Evolutionary conservation across 352 stramenopile species (phyloP), one percentile per base, ranked within the genome.

Genomic region (Phytopythium delawarense): DNA sequence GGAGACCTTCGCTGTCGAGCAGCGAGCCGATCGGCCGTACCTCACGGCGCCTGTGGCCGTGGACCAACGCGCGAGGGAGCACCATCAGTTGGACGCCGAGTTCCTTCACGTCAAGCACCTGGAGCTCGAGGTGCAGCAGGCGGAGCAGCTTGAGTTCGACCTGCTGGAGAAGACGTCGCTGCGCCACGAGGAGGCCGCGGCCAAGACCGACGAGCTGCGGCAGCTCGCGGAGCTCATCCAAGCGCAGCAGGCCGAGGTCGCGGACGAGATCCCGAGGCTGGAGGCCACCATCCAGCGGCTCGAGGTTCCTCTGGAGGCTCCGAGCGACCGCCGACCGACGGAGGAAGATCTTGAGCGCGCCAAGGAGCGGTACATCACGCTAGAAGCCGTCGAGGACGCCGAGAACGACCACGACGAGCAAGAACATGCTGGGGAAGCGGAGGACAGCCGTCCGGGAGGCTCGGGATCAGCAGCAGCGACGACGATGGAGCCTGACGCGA

Each of bases 141-240:
- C 79, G 7, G 81, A 91, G 48, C 78, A 83, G 54, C 62, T 78
- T 3, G 81, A 91, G 63, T 91, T 86, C 48, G 75, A 87, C 58
- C 56, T 91, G 18, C 62, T 91, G 0, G 81, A 91, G 60, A 91
- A 91, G 58, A 87, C 65, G 13, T 39, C 78, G n/a, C 28, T 78
- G 44, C 72, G 81, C 0, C 60, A 81, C 3, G 79, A 91, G 70
- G 78, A 87, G 44, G 75, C 76, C 9, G 69, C 61, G 20, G 54
- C 59, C 15, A 78, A 75, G 57, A 65, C 61, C 9, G 68, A 76
- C 1, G 73, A 81, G 44, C 39, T 87, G 20, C 55, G 59, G 6
- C 57, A 50, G 21, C 61, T 84, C 1, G 80, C 74, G 18, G 66
- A 69, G 16, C 46, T 78, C 7, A 74, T 85, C 18, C 70, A 64